Evolutionary conservation across 2,329 filamentous ascomycete species (phyloP).

Genomic region (Nemania sp.): DNA sequence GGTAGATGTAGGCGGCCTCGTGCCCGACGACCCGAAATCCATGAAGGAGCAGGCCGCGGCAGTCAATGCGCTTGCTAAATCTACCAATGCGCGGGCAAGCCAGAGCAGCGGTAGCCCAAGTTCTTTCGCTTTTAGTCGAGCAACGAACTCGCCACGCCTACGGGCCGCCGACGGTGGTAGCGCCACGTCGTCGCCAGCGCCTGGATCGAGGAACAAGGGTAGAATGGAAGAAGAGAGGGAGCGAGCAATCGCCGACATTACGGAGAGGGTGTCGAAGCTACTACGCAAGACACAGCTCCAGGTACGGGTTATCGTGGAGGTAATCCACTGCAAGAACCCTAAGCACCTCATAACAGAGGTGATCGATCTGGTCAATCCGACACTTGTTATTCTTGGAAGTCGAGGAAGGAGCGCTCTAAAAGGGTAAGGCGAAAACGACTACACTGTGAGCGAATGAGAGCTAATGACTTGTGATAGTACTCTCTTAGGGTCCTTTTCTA

Average conservation of each 20-base stretch:
- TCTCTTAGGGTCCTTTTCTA: slow-evolving; percentile 94
- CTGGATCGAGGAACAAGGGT: slow-evolving; percentile 62
- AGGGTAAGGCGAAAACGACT: slow-evolving; percentile 72
- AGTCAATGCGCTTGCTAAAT: slow-evolving; percentile 70
- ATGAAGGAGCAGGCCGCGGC: slow-evolving; percentile 81
- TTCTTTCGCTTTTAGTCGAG: slow-evolving; percentile 45
- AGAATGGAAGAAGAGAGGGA: slow-evolving; percentile 82
- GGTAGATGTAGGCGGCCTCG: slow-evolving; percentile 61
- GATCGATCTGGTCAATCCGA: slow-evolving; percentile 92
- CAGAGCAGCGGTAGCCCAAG: slow-evolving; percentile 45
- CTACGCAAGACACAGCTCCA: slow-evolving; percentile 92
- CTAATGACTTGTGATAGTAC: slow-evolving; percentile 67
- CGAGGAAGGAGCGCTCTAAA: slow-evolving; percentile 92
- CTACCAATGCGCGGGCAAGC: slow-evolving; percentile 41
- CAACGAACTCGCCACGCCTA: slow-evolving; percentile 53
- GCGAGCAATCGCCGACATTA: slow-evolving; percentile 85
- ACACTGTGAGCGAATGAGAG: slow-evolving; percentile 7
- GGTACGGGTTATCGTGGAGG: slow-evolving; percentile 92
- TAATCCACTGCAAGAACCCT: slow-evolving; percentile 97
- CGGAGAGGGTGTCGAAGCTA: slow-evolving; percentile 84
- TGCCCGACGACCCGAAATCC: slow-evolving; percentile 78
- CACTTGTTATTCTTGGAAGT: slow-evolving; percentile 91
- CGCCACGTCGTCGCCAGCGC: slow-evolving; percentile 60
- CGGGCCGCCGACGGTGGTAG: slow-evolving; percentile 53
- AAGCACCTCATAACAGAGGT: slow-evolving; percentile 97